phyloP scores from a whole-genome alignment of 2,329 filamentous ascomycete species.

The Tolypocladium tropicale region DNA sequence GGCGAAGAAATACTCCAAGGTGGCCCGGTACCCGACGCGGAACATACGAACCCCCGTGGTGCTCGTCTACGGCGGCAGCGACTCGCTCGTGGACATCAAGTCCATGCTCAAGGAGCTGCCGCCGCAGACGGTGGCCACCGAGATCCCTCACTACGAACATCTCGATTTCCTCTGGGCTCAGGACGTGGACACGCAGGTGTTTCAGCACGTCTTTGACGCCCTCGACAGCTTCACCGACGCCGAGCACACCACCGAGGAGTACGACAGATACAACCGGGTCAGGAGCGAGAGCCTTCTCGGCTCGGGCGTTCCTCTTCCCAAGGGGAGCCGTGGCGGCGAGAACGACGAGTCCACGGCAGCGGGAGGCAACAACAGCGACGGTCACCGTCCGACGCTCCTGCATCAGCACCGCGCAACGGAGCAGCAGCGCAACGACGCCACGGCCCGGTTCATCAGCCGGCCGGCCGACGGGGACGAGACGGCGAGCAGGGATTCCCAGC shows the following conservation, averaged over 20 bases:
- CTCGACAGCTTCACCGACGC: conserved; percentile 59
- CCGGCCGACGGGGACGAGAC: neutral
- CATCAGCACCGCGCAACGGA: conserved; percentile 20
- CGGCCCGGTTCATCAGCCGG: neutral
- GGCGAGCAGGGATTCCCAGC: conserved; percentile 2
- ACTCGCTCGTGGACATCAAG: conserved; percentile 88
- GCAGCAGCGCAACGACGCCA: neutral
- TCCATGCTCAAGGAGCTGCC: conserved; percentile 88
- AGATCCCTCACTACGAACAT: conserved; percentile 90
- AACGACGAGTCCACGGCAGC: conserved; percentile 24
- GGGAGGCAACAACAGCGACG: neutral
- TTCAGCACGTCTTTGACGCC: conserved; percentile 84
- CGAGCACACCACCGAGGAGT: conserved; percentile 49
- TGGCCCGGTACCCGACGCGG: conserved; percentile 88
- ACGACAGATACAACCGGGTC: conserved; percentile 43
- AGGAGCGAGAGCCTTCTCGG: conserved; percentile 40
- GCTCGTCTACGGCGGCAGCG: conserved; percentile 84
- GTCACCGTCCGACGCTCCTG: conserved; percentile 1
- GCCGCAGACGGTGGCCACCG: conserved; percentile 70
- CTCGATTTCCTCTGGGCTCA: conserved; percentile 92
- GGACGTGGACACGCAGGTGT: conserved; percentile 75
- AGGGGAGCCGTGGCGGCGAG: conserved; percentile 17
- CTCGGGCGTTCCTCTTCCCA: conserved; percentile 16
- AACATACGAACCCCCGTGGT: conserved; percentile 97
- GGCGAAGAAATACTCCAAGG: conserved; percentile 81